A percentile compares a stretch with the other conserved stretches of the same genome.
These are phyloP conservation scores for Fusarium mundagurra DNA, from an alignment of 2,329 filamentous ascomycete species.

Conservation along the genomic window DNA sequence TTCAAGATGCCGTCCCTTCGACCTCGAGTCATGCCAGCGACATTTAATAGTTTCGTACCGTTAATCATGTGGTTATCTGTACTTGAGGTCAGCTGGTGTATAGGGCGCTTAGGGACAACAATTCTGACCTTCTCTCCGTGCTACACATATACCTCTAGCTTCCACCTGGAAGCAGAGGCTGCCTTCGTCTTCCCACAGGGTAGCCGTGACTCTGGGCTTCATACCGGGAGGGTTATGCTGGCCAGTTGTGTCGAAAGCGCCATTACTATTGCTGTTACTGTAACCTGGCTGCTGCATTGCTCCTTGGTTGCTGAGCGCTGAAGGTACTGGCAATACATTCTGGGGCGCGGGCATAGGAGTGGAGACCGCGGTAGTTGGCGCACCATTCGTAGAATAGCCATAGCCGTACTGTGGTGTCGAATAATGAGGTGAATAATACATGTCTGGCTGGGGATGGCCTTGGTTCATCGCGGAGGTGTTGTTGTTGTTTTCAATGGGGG, in stretches of 20 bases:
- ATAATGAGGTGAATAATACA: conserved; percentile 86
- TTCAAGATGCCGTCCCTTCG: conserved; percentile 96
- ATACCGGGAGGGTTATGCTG: conserved; percentile 94
- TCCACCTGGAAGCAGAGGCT: conserved; percentile 98
- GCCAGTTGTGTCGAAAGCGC: conserved; percentile 81
- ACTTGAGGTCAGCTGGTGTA: conserved; percentile 5
- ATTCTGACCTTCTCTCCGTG: conserved; percentile 83
- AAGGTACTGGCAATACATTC: conserved; percentile 76
- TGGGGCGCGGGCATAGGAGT: conserved; percentile 69
- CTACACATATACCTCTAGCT: conserved; percentile 94
- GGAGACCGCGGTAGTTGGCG: conserved; percentile 72
- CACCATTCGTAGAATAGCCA: conserved; percentile 75
- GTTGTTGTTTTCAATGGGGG: conserved; percentile 43
- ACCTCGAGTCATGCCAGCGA: conserved; percentile 97
- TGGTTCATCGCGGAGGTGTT: conserved; percentile 75
- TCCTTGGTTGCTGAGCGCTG: conserved; percentile 60
- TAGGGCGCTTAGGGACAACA: background rate
- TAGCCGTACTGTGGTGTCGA: conserved; percentile 73
- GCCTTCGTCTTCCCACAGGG: conserved; percentile 97
- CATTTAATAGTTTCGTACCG: conserved; percentile 94
- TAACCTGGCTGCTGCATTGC: conserved; percentile 55
- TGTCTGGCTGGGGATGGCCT: conserved; percentile 54
- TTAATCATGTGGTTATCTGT: conserved; percentile 99
- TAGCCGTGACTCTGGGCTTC: conserved; percentile 96
- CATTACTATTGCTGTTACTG: conserved; percentile 55